Conservation (phyloP, 352 stramenopile species). For the Globisporangium perplexum region DNA sequence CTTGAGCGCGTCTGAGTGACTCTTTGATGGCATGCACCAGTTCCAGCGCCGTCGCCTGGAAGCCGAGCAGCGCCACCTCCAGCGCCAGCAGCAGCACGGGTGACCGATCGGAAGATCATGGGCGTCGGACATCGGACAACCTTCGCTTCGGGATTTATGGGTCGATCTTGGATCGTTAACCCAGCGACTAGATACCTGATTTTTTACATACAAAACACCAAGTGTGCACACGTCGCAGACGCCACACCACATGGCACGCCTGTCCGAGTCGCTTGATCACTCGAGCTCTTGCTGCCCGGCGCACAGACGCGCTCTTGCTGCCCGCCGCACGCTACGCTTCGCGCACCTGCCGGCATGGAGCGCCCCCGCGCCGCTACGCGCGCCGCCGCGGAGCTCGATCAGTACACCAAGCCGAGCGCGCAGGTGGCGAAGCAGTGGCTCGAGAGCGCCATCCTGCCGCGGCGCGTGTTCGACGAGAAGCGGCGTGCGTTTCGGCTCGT, state of each 20-base stretch:
- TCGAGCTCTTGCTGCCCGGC: background rate
- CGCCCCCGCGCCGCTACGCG: conserved; percentile 2
- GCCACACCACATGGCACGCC: background rate
- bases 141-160: too few relatives aligned
- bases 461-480: conserved; percentile 36
- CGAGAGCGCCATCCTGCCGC: conserved; percentile 48
- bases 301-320: background rate
- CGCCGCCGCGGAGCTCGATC: conserved; percentile 17
- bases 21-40: conserved; percentile 8
- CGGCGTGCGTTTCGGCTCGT: conserved; percentile 38
- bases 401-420: conserved; percentile 35
- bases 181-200: too few relatives aligned
- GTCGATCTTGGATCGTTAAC: background rate
- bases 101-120: too few relatives aligned
- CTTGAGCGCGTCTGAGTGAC: background rate
- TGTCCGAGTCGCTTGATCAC: background rate
- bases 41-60: conserved; percentile 47
- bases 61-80: conserved; percentile 50
- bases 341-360: conserved; percentile 7
- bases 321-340: too few relatives aligned
- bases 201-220: background rate
- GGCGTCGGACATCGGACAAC: too few relatives aligned
- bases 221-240: background rate
- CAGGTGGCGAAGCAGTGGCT: conserved; percentile 43
- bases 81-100: conserved; percentile 24